Evolutionary conservation across 257 asterid genomes (phyloP).

Genomic region (Solanum paucissectum): DNA sequence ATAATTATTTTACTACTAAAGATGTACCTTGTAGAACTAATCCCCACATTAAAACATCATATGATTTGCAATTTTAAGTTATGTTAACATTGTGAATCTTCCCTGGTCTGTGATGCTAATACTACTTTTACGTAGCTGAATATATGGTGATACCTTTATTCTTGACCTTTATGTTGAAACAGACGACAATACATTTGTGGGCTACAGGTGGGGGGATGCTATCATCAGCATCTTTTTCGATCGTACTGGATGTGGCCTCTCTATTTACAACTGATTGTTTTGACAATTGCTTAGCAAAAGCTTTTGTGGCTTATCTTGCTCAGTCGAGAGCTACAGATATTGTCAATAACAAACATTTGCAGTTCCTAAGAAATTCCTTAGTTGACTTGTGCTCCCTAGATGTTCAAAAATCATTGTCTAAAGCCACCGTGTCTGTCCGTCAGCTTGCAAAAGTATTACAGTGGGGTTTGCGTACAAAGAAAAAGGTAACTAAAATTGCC

Average conservation of each 20-base stretch:
- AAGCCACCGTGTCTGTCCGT: slow-evolving; percentile 53
- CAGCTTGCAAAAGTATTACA: slow-evolving; percentile 60
- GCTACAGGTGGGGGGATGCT: slow-evolving; percentile 61
- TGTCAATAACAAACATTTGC: slow-evolving; percentile 44
- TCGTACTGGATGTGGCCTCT: slow-evolving; percentile 45
- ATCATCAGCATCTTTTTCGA: slow-evolving; percentile 59
- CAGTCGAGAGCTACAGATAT: slow-evolving; percentile 55
- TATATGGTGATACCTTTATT: background rate
- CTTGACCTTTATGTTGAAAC: slow-evolving; percentile 17
- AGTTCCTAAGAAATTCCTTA: slow-evolving; percentile 57
- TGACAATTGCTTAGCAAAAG: slow-evolving; percentile 59
- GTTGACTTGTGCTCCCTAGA: slow-evolving; percentile 68
- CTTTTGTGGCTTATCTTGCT: slow-evolving; percentile 46
- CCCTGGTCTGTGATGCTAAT: background rate
- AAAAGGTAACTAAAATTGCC: slow-evolving; percentile 41
- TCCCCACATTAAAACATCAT: background rate
- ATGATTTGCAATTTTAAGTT: background rate
- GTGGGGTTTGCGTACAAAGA: slow-evolving; percentile 54
- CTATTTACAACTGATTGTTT: slow-evolving; percentile 36
- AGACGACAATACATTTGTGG: slow-evolving; percentile 84
- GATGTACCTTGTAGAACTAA: background rate
- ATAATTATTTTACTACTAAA: background rate
- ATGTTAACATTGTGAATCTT: background rate
- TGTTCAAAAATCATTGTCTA: slow-evolving; percentile 52
- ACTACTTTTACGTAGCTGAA: background rate